Conservation (phyloP, 306 rosid species). For the Lathyrus sativus region DNA sequence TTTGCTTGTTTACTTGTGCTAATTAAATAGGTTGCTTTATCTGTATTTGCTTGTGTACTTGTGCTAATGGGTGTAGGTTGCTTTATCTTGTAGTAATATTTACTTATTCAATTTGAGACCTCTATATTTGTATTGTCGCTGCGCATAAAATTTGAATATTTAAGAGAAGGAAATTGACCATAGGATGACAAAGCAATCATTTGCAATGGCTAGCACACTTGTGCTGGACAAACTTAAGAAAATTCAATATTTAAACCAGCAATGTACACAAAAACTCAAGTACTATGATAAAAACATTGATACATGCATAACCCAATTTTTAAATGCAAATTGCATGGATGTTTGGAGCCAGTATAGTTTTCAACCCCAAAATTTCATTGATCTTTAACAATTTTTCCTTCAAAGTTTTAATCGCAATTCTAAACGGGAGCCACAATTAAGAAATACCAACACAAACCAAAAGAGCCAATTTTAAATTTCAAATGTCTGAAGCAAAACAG, state of each 20-base stretch:
- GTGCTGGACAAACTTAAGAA: background rate
- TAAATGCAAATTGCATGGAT: background rate
- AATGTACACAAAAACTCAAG: background rate
- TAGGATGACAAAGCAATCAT: background rate
- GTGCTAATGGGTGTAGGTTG: background rate
- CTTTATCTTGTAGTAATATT: background rate
- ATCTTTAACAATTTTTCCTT: slow-evolving; percentile 41
- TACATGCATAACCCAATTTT: slow-evolving; percentile 6
- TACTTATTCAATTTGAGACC: background rate
- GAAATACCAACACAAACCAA: slow-evolving; percentile 46
- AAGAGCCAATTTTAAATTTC: slow-evolving; percentile 41
- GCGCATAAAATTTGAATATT: background rate
- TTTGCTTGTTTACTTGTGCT: background rate
- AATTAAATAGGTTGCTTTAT: too few relatives aligned
- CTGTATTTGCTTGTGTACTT: background rate
- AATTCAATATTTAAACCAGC: background rate
- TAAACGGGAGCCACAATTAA: slow-evolving; percentile 31
- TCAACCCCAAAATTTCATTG: slow-evolving; percentile 36
- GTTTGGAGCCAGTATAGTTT: slow-evolving; percentile 19
- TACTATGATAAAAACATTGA: background rate
- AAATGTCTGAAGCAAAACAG: slow-evolving; percentile 44
- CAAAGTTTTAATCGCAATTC: slow-evolving; percentile 41
- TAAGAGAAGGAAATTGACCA: background rate
- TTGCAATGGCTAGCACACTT: background rate
- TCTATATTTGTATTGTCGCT: background rate